Percentiles rank a stretch among this genome's conserved stretches.
phyloP scores from a whole-genome alignment of 2,329 filamentous ascomycete species.

The Xylariaceae sp. region DNA sequence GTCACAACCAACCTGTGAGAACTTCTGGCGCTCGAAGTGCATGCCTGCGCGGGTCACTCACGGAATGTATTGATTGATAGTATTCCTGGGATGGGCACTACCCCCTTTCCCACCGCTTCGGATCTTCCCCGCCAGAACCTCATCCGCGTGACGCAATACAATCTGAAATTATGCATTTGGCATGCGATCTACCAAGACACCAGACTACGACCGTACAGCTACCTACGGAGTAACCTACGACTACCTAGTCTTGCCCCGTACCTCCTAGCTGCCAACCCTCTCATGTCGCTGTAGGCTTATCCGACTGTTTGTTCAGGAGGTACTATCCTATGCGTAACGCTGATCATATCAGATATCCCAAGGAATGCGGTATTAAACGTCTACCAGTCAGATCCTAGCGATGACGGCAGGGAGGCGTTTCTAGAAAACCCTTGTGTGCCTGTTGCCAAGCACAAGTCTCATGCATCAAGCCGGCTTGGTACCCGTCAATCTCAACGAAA shows the following conservation, averaged over 20 bases:
- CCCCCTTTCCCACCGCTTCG: constrained; percentile 19
- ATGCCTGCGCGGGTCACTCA: background rate
- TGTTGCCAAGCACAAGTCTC: constrained; percentile 25
- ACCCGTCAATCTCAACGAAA: constrained; percentile 18
- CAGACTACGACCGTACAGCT: no score
- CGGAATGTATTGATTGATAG: background rate
- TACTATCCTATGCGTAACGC: constrained; percentile 11
- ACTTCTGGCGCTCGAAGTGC: background rate
- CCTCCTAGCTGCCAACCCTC: background rate
- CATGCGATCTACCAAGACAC: constrained; percentile 11
- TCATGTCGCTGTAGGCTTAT: constrained; percentile 15
- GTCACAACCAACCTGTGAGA: constrained; percentile 3
- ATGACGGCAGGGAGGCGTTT: constrained; percentile 5
- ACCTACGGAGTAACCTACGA: constrained; percentile 6
- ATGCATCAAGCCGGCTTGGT: constrained; percentile 31
- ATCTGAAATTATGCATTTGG: constrained; percentile 24
- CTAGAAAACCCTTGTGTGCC: constrained; percentile 19
- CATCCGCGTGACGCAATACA: constrained; percentile 22
- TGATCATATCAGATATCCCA: constrained; percentile 6
- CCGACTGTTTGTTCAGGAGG: constrained; percentile 11
- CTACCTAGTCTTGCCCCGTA: background rate
- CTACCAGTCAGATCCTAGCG: constrained; percentile 12
- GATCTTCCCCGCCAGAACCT: constrained; percentile 16
- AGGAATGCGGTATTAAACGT: constrained; percentile 29
- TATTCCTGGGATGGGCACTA: background rate